phyloP scores from a whole-genome alignment of 1,284 basidiomycete species.

The Lentinus polychrous region DNA sequence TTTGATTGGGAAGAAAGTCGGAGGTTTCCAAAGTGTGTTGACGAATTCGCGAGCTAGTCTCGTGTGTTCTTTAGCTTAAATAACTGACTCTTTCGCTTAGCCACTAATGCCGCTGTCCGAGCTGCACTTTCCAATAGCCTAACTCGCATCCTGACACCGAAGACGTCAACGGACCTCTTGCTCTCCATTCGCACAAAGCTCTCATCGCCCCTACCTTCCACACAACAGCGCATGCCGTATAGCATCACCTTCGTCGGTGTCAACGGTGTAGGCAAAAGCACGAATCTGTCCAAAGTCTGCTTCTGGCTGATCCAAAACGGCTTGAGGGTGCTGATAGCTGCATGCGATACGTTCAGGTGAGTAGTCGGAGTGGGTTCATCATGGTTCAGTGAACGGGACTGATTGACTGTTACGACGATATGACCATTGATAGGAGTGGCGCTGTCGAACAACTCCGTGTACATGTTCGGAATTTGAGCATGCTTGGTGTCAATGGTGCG shows the following conservation, averaged over 20 bases:
- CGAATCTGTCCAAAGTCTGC: constrained; percentile 96
- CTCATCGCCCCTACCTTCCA: constrained; percentile 59
- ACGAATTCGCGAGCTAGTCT: too few relatives aligned
- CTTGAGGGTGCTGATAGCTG: constrained; percentile 90
- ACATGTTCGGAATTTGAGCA: constrained; percentile 91
- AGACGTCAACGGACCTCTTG: constrained; percentile 92
- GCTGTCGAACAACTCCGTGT: constrained; percentile 97
- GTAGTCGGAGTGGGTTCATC: constrained; percentile 16
- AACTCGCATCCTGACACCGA: constrained; percentile 93
- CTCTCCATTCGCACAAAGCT: constrained; percentile 73
- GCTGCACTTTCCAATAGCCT: constrained; percentile 81
- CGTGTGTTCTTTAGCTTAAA: neutral
- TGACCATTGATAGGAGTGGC: constrained; percentile 56
- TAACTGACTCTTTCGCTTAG: constrained; percentile 30
- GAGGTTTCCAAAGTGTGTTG: constrained; percentile 73
- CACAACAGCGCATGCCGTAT: constrained; percentile 80
- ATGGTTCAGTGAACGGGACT: neutral
- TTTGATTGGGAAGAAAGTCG: constrained; percentile 86
- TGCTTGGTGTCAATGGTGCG: constrained; percentile 72
- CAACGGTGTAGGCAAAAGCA: constrained; percentile 98
- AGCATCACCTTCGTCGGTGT: constrained; percentile 98
- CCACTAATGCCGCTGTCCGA: constrained; percentile 82
- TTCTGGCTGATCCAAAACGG: constrained; percentile 99
- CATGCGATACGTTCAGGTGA: constrained; percentile 94
- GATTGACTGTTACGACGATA: neutral